Evolutionary conservation across 495 filamentous ascomycete species (phyloP).

Genomic region (Neurospora sp.): DNA sequence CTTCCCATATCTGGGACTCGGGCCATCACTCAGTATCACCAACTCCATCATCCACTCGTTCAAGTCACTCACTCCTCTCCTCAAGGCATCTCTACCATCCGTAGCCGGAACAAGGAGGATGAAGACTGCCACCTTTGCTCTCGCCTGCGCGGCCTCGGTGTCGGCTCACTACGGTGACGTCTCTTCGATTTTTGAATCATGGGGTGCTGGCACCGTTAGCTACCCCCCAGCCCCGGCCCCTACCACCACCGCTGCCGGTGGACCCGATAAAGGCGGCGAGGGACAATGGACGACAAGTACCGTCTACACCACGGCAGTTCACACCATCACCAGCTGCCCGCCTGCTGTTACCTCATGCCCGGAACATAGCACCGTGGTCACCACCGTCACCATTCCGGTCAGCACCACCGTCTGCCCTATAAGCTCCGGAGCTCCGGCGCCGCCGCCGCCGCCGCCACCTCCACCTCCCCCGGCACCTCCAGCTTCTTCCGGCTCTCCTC

Average conservation of each 20-base stretch:
- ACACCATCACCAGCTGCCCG: constrained; percentile 22
- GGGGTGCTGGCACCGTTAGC: background rate
- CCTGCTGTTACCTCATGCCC: constrained; percentile 18
- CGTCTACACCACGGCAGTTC: constrained; percentile 17
- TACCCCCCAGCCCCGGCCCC: constrained; percentile 7
- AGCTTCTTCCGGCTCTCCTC: constrained; percentile 4
- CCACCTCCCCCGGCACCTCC: constrained; percentile 6
- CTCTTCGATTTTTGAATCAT: background rate
- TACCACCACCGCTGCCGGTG: background rate
- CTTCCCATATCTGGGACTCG: background rate
- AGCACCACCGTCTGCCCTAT: constrained; percentile 30
- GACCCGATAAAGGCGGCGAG: constrained; percentile 1
- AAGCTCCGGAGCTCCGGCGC: constrained; percentile 6
- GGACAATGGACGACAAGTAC: constrained; percentile 25
- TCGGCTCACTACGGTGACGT: constrained; percentile 9
- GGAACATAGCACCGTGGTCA: constrained; percentile 22
- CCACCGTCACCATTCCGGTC: constrained; percentile 23
- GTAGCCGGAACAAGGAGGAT: constrained; percentile 8
- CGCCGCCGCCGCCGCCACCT: constrained; percentile 4
- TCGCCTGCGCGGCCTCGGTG: constrained; percentile 20
- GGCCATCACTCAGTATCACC: constrained; percentile 9
- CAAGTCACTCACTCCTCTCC: constrained; percentile 13
- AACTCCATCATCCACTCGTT: constrained; percentile 18
- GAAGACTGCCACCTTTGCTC: constrained; percentile 14
- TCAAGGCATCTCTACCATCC: background rate